Conservation (phyloP, 2,329 filamentous ascomycete species). For the Hypoxylon rubiginosum region DNA sequence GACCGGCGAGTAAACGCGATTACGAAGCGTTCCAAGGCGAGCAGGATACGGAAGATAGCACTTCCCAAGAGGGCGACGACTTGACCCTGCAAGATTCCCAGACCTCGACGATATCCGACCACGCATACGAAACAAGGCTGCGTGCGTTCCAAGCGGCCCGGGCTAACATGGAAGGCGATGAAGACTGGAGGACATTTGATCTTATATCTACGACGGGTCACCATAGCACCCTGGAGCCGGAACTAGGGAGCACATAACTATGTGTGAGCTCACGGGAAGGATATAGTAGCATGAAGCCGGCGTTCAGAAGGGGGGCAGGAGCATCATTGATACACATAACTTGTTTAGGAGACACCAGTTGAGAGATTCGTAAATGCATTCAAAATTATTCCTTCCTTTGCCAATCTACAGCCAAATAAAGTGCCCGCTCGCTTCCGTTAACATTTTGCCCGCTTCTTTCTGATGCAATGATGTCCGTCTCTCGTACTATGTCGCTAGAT, state of each 20-base stretch:
- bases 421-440: constrained; percentile 11
- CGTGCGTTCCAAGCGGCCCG: constrained; percentile 51
- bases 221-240: constrained; percentile 54
- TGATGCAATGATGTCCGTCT: constrained; percentile 12
- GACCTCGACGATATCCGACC: constrained; percentile 48
- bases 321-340: background rate
- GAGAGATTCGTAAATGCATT: constrained; percentile 22
- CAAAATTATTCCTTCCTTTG: constrained; percentile 1
- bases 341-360: constrained; percentile 16
- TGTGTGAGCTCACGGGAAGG: background rate
- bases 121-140: constrained; percentile 48
- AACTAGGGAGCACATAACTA: constrained; percentile 48
- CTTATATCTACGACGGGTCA: constrained; percentile 58
- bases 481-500: background rate
- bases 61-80: constrained; percentile 42
- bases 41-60: background rate
- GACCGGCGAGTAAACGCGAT: constrained; percentile 17
- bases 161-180: constrained; percentile 42
- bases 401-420: constrained; percentile 14
- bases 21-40: constrained; percentile 21
- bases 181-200: constrained; percentile 45
- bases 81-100: constrained; percentile 49
- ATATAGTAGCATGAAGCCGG: constrained; percentile 1
- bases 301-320: constrained; percentile 3
- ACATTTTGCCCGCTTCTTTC: constrained; percentile 5